phyloP scores from a whole-genome alignment of 768 basidiomycete species.

The Termitomyces sp. region DNA sequence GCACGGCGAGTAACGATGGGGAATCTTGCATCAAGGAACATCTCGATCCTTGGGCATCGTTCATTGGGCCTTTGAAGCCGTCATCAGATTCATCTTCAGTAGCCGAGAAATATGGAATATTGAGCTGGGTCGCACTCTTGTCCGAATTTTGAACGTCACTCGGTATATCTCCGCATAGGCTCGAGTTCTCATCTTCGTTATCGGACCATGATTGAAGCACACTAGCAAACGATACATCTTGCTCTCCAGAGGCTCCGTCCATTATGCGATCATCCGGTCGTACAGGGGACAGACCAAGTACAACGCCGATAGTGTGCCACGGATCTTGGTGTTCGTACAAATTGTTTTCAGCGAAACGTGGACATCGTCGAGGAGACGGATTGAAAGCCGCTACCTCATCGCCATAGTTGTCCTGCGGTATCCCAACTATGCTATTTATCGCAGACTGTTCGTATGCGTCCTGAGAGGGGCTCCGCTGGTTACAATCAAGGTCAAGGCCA shows the following conservation, averaged over 20 bases:
- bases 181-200: background rate
- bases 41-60: background rate
- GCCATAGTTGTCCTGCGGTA: background rate
- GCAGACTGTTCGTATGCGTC: background rate
- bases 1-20: background rate
- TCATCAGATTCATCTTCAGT: background rate
- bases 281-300: slow-evolving; percentile 28
- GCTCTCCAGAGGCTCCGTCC: background rate
- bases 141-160: background rate
- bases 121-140: background rate
- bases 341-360: slow-evolving; percentile 8
- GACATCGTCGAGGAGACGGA: background rate
- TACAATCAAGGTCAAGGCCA: background rate
- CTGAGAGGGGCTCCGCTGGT: too few species aligned
- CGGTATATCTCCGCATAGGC: background rate
- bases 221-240: background rate
- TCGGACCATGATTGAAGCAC: background rate
- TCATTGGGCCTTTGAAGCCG: background rate
- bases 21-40: background rate
- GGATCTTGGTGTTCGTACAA: slow-evolving; percentile 39
- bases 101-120: background rate
- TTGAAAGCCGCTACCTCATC: background rate
- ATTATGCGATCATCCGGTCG: background rate
- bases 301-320: slow-evolving; percentile 37
- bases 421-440: background rate